Base-by-base conservation (phyloP, 139 green algal genomes). In the Closterium sp. region DNA sequence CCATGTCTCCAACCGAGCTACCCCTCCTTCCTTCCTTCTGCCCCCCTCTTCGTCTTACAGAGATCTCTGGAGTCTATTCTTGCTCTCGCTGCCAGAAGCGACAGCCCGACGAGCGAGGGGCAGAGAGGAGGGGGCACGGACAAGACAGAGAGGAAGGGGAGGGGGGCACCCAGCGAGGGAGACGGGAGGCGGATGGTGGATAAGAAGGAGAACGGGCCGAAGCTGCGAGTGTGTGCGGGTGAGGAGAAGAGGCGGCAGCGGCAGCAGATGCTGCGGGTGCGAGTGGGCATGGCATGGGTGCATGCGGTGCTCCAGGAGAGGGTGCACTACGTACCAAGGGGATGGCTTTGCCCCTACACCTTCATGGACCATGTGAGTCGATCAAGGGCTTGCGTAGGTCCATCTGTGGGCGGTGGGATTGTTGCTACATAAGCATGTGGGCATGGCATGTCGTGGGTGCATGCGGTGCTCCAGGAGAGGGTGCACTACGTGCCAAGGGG, bases 291-390 rank as follows among this genome's bases (percentile, higher is more conserved):
- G 83, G 83, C 83, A 33, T 86, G 83, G 83, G 30, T 86, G 83
- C 83, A 86, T 33, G 83, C 83, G n/a, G 83, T 86, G 83, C 30
- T 86, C 21, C 30, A 32, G 83, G 83, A 86, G 83, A 25, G 83
- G 25, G 30, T 86, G n/a, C 83, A 86, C 83, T 86, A 86, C 1
- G 83, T 86, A 2, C 83, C 83, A 0, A 19, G 6, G 28, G 83
- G 83, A 2, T 86, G 83, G 83, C 30, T 33, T 21, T 33, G 30
- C 83, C 30, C 83, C 21, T 86, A 86, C n/a, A 33, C n/a, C 83
- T 86, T 86, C 30, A 33, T 33, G 30, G 83, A 86, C 83, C n/a
- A 86, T 86, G 83, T 86, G n/a, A 86, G 83, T 86, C 6, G 36
- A 4, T 55, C 36, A 55, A 6, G 36, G 36, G 36, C 6, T 55